Evolutionary conservation across 495 filamentous ascomycete genomes (phyloP).

Genomic region (Penicillium ucsense): DNA sequence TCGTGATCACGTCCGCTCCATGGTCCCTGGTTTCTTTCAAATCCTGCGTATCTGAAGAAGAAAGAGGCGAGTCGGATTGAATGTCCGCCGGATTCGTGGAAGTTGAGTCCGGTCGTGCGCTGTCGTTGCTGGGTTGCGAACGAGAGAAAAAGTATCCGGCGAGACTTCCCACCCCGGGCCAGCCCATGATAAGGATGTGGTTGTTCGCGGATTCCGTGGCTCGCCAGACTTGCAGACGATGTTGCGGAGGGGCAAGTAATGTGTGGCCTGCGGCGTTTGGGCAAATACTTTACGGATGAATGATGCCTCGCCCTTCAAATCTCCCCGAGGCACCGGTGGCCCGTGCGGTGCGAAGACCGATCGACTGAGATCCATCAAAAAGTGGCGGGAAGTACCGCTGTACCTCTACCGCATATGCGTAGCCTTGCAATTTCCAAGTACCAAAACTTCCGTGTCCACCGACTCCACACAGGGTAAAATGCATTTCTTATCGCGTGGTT

Average conservation of each 20-base stretch:
- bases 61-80: conserved; percentile 8
- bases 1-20: conserved; percentile 1
- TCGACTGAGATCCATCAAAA: background rate
- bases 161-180: conserved; percentile 25
- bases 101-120: conserved; percentile 11
- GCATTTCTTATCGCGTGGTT: too few species aligned
- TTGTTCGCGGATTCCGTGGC: too few species aligned
- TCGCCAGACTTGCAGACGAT: conserved; percentile 2
- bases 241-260: background rate
- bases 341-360: conserved; percentile 8
- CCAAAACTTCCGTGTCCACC: too few species aligned
- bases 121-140: conserved; percentile 17
- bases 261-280: background rate
- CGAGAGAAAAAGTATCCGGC: conserved; percentile 26
- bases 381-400: too few species aligned
- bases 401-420: too few species aligned
- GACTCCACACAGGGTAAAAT: too few species aligned
- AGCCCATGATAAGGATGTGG: conserved; percentile 18
- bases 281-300: background rate
- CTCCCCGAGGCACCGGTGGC: conserved; percentile 5
- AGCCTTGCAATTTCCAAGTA: too few species aligned
- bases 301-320: conserved; percentile 5
- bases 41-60: conserved; percentile 5
- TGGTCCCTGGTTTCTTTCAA: background rate
- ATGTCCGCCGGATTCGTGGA: conserved; percentile 13